Base-by-base conservation (phyloP, 2,329 filamentous ascomycete genomes). In the Arthrobotrys pseudoclavata region DNA sequence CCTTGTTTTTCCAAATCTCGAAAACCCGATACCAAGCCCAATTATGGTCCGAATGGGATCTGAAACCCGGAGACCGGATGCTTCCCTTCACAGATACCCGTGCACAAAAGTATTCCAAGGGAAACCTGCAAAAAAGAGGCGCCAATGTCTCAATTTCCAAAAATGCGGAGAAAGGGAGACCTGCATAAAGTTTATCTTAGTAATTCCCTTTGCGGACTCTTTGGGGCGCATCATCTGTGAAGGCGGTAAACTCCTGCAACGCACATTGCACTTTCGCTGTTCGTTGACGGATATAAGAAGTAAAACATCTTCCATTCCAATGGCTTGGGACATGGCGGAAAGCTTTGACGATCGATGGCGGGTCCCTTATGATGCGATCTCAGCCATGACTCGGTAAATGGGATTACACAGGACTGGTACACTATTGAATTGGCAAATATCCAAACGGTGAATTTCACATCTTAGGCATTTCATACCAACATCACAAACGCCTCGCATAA, bases 251-350 rank as follows among this genome's bases (percentile, higher is more conserved):
- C 24, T 48, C 20, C 50, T n/a, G n/a, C n/a, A 66, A 76, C 66
- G 47, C 66, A 24, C 50, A 50, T 10, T 45, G 29, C 13, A n/a
- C 22, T 5, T 12, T 31, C 64, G 29, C 66, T 18, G 70, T 76
- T 76, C 72, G 72, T 66, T 57, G 42, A 3, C 72, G 72, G 72
- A 70, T 31, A 52, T 76, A 76, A 76, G 57, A 48, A 55, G 37
- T 76, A 76, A 76, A 76, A 76, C 72, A 76, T 76, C 37, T 69
- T 64, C 45, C 72, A 70, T 76, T 76, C 72, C 72, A 64, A 53
- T 76, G 72, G 72, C 66, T 67, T 70, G 66, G 60, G 24, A 76
- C 71, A 55, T 50, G 71, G 63, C 55, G 67, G 71, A 76, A 69
- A 69, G 48, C 55, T 69, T 69, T 68, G 63, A 42, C 31, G 34